Conservation (phyloP, 1,139 yeast species). For the Geotrichum reessii region DNA sequence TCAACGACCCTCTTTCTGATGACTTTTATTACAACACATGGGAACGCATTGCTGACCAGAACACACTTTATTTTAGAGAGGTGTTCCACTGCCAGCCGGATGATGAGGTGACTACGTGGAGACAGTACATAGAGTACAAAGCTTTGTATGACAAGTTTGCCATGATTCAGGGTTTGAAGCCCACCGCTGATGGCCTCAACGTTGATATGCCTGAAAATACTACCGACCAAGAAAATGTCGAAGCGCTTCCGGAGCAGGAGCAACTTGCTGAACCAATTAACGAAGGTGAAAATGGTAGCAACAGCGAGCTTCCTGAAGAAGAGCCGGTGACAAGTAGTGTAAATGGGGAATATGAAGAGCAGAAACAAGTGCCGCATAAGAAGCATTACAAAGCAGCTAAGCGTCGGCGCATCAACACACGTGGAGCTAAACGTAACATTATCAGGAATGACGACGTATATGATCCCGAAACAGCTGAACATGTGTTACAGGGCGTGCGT, state of each 20-base stretch:
- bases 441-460: constrained; percentile 46
- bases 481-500: constrained; percentile 64
- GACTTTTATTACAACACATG: constrained; percentile 83
- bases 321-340: not conserved
- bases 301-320: not conserved
- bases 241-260: constrained; percentile 5
- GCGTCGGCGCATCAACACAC: constrained; percentile 8
- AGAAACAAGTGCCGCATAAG: constrained; percentile 1
- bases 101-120: constrained; percentile 81
- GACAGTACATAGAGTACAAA: constrained; percentile 68
- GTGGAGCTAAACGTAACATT: constrained; percentile 3
- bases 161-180: constrained; percentile 30
- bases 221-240: not conserved
- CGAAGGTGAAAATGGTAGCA: not conserved
- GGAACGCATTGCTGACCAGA: constrained; percentile 77
- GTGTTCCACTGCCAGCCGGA: constrained; percentile 96
- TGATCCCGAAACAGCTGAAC: constrained; percentile 72
- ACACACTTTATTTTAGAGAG: constrained; percentile 72
- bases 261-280: not conserved
- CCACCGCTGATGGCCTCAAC: constrained; percentile 10
- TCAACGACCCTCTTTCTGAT: constrained; percentile 77
- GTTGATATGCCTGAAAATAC: constrained; percentile 16
- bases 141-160: constrained; percentile 36
- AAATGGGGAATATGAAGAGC: not conserved
- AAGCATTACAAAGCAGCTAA: constrained; percentile 9